Percentiles rank a stretch among this genome's conserved stretches.
These are phyloP conservation scores for Madurella fahalii DNA, from an alignment of 2,329 filamentous ascomycete genomes.

Conservation along the genomic window DNA sequence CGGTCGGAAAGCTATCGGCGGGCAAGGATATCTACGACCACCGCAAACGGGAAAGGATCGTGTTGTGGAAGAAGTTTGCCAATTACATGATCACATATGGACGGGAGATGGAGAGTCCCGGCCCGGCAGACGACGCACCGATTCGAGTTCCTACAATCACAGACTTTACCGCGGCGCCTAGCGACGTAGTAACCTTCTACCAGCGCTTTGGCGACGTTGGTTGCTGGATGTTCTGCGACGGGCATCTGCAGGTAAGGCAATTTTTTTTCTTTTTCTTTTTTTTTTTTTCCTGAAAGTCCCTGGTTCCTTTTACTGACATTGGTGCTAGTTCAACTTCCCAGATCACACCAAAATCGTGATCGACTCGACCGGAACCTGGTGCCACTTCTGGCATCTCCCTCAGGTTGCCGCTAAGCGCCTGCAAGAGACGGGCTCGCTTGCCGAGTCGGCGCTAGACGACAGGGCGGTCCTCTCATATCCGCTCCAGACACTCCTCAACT, in stretches of 20 bases:
- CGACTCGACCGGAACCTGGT: constrained; percentile 68
- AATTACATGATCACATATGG: constrained; percentile 73
- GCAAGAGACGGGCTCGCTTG: constrained; percentile 60
- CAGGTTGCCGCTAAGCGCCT: constrained; percentile 66
- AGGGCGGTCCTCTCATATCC: constrained; percentile 69
- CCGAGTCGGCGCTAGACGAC: constrained; percentile 65
- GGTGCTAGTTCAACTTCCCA: constrained; percentile 73
- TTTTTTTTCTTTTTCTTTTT: too few relatives aligned
- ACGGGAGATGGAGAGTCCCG: constrained; percentile 58
- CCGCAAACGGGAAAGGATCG: constrained; percentile 61
- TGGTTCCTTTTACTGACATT: constrained; percentile 1
- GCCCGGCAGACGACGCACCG: constrained; percentile 44
- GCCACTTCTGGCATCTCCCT: constrained; percentile 73
- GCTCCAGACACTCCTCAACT: constrained; percentile 69
- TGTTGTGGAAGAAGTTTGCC: constrained; percentile 69
- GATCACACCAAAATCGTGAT: constrained; percentile 84
- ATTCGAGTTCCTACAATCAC: constrained; percentile 38
- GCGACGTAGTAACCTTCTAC: constrained; percentile 71
- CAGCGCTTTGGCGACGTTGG: constrained; percentile 77
- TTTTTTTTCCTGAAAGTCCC: too few relatives aligned
- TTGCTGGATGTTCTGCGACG: constrained; percentile 77
- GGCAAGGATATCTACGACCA: constrained; percentile 64
- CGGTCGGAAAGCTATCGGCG: constrained; percentile 56
- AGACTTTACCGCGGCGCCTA: constrained; percentile 40
- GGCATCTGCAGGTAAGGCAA: constrained; percentile 62